Evolutionary conservation across 23 red algal species (phyloP).

Genomic region (Pyropia haitanensis): DNA sequence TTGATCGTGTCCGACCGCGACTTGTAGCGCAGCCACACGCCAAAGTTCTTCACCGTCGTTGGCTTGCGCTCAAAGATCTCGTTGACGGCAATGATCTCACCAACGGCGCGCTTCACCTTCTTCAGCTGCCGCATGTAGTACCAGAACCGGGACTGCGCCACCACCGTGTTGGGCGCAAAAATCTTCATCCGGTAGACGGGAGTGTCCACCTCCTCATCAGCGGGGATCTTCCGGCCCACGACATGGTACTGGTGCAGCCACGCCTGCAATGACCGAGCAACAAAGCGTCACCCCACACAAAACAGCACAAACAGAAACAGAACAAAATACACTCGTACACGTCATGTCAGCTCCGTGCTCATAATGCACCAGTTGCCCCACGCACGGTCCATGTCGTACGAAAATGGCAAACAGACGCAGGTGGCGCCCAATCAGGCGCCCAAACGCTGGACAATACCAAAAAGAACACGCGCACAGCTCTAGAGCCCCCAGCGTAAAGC

Average conservation of each 20-base stretch:
- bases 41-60: constrained; percentile 78
- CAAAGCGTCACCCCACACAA: too few species aligned
- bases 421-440: too few species aligned
- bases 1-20: constrained; percentile 94
- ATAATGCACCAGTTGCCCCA: too few species aligned
- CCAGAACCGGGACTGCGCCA: constrained; percentile 94
- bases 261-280: neutral
- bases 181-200: constrained; percentile 88
- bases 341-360: too few species aligned
- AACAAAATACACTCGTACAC: too few species aligned
- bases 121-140: constrained; percentile 94
- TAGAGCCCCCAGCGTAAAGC: too few species aligned
- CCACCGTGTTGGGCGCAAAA: constrained; percentile 85
- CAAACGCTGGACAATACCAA: too few species aligned
- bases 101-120: constrained; percentile 80
- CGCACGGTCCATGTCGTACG: too few species aligned
- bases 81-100: constrained; percentile 86
- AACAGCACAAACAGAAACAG: too few species aligned
- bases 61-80: constrained; percentile 83
- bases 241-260: constrained; percentile 93
- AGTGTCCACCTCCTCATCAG: constrained; percentile 33
- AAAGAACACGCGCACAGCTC: too few species aligned
- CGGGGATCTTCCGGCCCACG: constrained; percentile 81
- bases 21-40: constrained; percentile 96
- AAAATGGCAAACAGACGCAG: too few species aligned